A percentile compares a stretch with the other conserved stretches of the same genome.
These are phyloP conservation scores for Populus deltoides DNA, from an alignment of 345 rosid genomes.

Conservation along the genomic window DNA sequence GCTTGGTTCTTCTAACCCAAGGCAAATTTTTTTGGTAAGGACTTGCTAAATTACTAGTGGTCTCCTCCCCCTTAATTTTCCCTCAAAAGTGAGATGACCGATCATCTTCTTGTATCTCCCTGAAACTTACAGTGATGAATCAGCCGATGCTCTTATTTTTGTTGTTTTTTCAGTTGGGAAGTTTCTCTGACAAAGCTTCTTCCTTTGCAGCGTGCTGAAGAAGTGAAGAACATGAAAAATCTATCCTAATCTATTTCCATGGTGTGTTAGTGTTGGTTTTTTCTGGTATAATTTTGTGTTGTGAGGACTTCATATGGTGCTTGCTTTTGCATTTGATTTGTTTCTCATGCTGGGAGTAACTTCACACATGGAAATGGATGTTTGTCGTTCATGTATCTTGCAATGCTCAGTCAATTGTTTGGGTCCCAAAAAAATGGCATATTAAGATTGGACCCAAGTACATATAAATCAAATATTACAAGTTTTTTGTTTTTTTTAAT, in stretches of 20 bases:
- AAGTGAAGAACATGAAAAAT: background rate
- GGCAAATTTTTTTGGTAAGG: background rate
- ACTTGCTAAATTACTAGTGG: background rate
- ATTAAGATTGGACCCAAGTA: no score
- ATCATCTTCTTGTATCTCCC: background rate
- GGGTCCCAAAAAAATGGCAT: no score
- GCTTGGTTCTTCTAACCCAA: background rate
- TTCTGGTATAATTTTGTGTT: conserved; percentile 15
- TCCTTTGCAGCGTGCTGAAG: conserved; percentile 58
- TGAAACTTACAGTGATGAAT: background rate
- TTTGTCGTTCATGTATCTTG: background rate
- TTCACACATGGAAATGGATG: conserved; percentile 5
- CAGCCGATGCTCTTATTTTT: background rate
- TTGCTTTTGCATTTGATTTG: conserved; percentile 26
- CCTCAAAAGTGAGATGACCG: background rate
- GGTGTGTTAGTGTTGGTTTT: conserved; percentile 11
- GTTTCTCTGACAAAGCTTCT: conserved; percentile 5
- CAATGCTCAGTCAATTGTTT: background rate
- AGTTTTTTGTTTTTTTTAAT: no score
- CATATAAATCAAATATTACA: no score
- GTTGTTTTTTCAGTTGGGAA: conserved; percentile 1
- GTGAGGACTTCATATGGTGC: conserved; percentile 18
- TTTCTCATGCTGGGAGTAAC: conserved; percentile 11
- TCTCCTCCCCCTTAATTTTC: background rate
- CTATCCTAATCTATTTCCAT: conserved; percentile 8